These are phyloP conservation scores for Ophiocordyceps polyrhachis-furcata DNA, from an alignment of 2,329 filamentous ascomycete genomes.

Conservation along the genomic window DNA sequence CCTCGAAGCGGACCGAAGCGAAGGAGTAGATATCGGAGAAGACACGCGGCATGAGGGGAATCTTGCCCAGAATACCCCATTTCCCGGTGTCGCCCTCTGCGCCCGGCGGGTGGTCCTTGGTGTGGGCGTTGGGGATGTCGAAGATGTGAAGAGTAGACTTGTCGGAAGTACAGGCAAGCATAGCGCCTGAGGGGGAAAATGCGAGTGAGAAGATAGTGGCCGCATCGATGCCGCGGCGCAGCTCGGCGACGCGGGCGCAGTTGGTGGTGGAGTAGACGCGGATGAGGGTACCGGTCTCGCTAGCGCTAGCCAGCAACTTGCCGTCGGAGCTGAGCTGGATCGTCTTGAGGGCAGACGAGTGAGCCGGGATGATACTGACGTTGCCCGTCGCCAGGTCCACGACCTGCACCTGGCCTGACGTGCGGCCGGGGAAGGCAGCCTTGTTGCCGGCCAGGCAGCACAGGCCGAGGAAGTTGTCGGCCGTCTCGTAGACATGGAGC, in stretches of 20 bases:
- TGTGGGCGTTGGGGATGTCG: slow-evolving; percentile 48
- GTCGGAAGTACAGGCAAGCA: slow-evolving; percentile 85
- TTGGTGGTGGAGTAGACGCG: slow-evolving; percentile 68
- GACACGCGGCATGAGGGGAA: slow-evolving; percentile 68
- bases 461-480: slow-evolving; percentile 65
- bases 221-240: slow-evolving; percentile 75
- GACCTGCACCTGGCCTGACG: slow-evolving; percentile 72
- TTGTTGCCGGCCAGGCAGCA: slow-evolving; percentile 57
- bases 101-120: slow-evolving; percentile 11
- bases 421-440: slow-evolving; percentile 75
- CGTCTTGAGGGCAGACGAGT: slow-evolving; percentile 60
- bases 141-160: slow-evolving; percentile 94
- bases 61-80: slow-evolving; percentile 69
- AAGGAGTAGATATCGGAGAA: slow-evolving; percentile 87
- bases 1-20: slow-evolving; percentile 61
- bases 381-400: slow-evolving; percentile 61
- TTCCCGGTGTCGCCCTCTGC: slow-evolving; percentile 41
- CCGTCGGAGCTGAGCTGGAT: slow-evolving; percentile 66
- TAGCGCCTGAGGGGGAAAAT: slow-evolving; percentile 63
- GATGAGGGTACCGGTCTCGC: slow-evolving; percentile 76
- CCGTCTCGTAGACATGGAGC: slow-evolving; percentile 63
- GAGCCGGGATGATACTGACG: slow-evolving; percentile 86
- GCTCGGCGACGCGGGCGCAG: slow-evolving; percentile 64
- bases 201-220: slow-evolving; percentile 75
- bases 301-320: slow-evolving; percentile 70